A percentile compares a stretch with the other conserved stretches of the same genome.
These are phyloP conservation scores for Malus hybrid DNA, from an alignment of 331 rosid genomes.

Conservation along the genomic window DNA sequence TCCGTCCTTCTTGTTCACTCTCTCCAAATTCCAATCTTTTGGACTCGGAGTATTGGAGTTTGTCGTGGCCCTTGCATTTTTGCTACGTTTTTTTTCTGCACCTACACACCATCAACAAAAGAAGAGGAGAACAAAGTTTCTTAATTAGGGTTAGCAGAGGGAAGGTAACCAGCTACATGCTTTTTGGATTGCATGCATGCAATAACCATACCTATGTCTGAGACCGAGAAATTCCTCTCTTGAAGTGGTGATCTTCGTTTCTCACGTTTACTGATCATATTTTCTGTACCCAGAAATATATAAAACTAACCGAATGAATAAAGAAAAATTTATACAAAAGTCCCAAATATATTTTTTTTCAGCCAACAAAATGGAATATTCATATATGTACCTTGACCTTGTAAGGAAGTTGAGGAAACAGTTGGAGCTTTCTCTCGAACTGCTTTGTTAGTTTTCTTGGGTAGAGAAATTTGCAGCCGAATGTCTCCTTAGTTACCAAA, in stretches of 20 bases:
- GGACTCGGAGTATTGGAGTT: neutral
- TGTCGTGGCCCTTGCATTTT: neutral
- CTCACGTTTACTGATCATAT: neutral
- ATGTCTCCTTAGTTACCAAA: neutral
- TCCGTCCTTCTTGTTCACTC: neutral
- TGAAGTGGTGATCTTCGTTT: slow-evolving; percentile 2
- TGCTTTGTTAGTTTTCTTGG: neutral
- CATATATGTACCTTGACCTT: neutral
- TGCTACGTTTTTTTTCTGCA: neutral
- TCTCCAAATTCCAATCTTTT: neutral
- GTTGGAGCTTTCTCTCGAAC: neutral
- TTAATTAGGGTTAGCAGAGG: neutral
- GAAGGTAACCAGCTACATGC: neutral
- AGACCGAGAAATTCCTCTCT: slow-evolving; percentile 4
- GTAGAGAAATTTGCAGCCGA: neutral
- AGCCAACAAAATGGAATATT: neutral
- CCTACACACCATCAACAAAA: neutral
- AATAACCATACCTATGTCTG: neutral
- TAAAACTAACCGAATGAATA: neutral
- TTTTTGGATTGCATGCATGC: neutral
- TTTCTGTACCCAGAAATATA: neutral
- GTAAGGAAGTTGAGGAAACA: neutral
- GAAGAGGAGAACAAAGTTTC: too few species aligned
- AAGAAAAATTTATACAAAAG: neutral
- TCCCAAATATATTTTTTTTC: neutral